Evolutionary conservation across 2,329 filamentous ascomycete genomes (phyloP), one percentile per base, ranked within the genome.

Genomic region (Arthrobotrys sphaeroides): DNA sequence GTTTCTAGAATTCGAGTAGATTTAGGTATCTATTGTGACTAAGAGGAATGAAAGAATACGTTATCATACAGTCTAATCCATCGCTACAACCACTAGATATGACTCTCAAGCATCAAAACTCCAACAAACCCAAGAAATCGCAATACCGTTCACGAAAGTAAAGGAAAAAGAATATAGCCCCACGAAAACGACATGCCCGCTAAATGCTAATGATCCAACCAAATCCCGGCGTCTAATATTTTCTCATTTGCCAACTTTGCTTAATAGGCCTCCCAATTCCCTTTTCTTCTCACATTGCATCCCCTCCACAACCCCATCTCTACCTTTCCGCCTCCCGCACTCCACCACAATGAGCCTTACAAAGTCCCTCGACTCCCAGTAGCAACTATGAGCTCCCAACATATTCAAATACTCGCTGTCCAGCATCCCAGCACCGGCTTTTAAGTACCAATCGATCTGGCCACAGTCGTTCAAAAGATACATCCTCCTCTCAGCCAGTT

Each of bases 331-430:
- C 10, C 72, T 62, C 3, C 94, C 94, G 78, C 96, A 89, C 83
- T 99, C 95, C 31, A 94, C 85, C 45, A 96, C 96, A 57, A 98
- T 83, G 85, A 98, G 90, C 47, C 94, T 85, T n/a, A 96, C 90
- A 81, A 99, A 94, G 81, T 98, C 95, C 26, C 85, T 88, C 79
- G 91, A 89, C 1, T 89, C 87, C 95, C 95, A 99, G 82, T 99
- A 99, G 81, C 91, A 94, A 67, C 92, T 93, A 82, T 99, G 95
- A 6, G 95, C 95, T 69, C 93, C 92, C 65, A 99, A 84, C 95
- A 99, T 99, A 78, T 96, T 97, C 36, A 98, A 83, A 81, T 99
- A 99, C 83, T 98, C 94, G 22, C 97, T 93, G 82, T 97, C 95
- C 36, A 99, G 84, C 2, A 94, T 90, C 0, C 95, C 95, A 1